phyloP scores from a whole-genome alignment of 352 stramenopile species.

The Thraustochytrium striatum region DNA sequence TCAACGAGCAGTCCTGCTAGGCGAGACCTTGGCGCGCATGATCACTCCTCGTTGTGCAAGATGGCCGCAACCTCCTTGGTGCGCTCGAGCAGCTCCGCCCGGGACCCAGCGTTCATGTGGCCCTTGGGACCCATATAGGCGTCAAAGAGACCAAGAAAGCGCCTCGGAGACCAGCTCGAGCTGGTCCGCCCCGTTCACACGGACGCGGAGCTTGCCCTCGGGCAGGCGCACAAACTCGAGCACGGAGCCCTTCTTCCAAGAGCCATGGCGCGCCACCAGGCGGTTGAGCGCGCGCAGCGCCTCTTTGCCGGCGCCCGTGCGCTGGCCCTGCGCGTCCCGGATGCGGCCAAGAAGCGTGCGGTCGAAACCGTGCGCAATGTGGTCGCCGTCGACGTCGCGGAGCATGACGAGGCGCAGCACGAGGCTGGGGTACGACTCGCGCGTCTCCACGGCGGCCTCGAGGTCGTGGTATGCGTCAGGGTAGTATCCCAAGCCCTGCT shows the following conservation, averaged over 20 bases:
- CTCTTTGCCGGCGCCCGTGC: conserved; percentile 14
- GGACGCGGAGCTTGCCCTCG: conserved; percentile 8
- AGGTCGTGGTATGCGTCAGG: neutral
- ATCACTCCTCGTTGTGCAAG: too few species aligned
- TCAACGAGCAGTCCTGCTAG: too few species aligned
- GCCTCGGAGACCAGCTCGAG: conserved; percentile 27
- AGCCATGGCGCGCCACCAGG: neutral
- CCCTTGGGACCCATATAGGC: conserved; percentile 44
- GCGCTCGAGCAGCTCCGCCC: conserved; percentile 31
- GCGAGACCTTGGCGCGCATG: too few species aligned
- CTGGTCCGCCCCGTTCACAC: conserved; percentile 13
- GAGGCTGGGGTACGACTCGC: conserved; percentile 45
- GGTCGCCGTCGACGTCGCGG: conserved; percentile 24
- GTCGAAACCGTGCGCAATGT: conserved; percentile 47
- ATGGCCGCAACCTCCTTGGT: conserved; percentile 25
- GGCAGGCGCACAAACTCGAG: conserved; percentile 45
- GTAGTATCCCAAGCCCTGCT: conserved; percentile 17
- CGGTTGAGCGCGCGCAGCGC: conserved; percentile 28
- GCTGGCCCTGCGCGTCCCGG: neutral
- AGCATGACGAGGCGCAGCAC: conserved; percentile 42
- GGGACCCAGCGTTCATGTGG: neutral
- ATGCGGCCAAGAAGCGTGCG: conserved; percentile 29
- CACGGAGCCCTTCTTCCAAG: conserved; percentile 41
- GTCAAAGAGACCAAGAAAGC: conserved; percentile 49
- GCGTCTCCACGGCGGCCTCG: neutral